Evolutionary conservation across 768 basidiomycete species (phyloP), one percentile per base, ranked within the genome.

Genomic region (Lactifluus pinguis): DNA sequence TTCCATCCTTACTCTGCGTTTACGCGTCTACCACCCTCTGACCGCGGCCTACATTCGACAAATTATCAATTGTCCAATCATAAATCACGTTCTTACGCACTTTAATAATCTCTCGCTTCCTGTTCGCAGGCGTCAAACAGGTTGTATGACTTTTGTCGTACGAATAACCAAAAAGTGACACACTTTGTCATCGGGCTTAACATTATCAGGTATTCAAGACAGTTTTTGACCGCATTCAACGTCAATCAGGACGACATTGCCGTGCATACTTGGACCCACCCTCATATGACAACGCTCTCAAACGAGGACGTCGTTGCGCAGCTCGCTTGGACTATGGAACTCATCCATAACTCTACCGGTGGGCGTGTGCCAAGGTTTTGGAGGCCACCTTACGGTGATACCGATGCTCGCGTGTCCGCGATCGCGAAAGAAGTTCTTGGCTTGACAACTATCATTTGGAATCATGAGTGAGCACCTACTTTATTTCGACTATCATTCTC

Each of bases 161-260:
- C 75, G n/a, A 79, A 94, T 59, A 82, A 85, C 61, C 71, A 83
- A 58, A 79, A 72, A n/a, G 85, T 84, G 3, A 95, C 93, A 5
- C 92, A 95, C 70, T 95, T 95, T 72, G 82, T 93, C 77, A 95
- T 97, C 64, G 94, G 94, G 17, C 69, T 79, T 38, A 88, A 92
- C 69, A 87, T 94, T 60, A 66, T 88, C 30, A 25, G 25, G 25
- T 25, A 25, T 53, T 69, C 45, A 75, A 87, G 68, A 80, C 83
- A 4, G 49, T 91, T 93, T 72, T 64, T 74, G 59, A 68, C 69
- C 10, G 84, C 83, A 0, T 83, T 83, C 68, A 11, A 62, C 25
- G n/a, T 25, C 71, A 69, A 57, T 77, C 36, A 49, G 29, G 81
- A 68, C 34, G 73, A 74, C 54, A 72, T 74, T 39, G 72, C 72